Conservation (phyloP, 139 green algal genomes). For the Nannochloris sp. region DNA sequence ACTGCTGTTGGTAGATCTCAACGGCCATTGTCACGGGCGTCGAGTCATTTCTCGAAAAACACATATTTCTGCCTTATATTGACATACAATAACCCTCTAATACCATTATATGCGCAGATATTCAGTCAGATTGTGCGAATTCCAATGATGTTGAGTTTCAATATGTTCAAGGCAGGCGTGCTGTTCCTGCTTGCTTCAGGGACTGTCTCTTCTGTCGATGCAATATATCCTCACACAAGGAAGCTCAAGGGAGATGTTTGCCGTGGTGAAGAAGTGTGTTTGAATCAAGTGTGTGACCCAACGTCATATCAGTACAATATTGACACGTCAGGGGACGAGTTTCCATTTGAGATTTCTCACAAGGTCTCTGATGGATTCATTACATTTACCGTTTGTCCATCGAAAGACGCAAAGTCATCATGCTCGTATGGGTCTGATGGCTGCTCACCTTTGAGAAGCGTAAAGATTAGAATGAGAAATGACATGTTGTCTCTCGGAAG, state of each 20-base stretch:
- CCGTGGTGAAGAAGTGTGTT: conserved; percentile 4
- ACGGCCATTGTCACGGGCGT: no score
- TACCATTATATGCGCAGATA: no score
- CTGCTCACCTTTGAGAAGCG: background rate
- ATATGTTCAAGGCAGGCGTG: no score
- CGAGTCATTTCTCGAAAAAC: no score
- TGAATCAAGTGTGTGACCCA: conserved; percentile 6
- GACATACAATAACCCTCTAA: no score
- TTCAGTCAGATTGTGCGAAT: no score
- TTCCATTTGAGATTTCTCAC: conserved; percentile 4
- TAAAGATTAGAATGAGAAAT: conserved; percentile 7
- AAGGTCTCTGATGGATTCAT: background rate
- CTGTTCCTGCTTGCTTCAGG: no score
- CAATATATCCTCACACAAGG: background rate
- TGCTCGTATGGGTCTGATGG: background rate
- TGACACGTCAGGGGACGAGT: background rate
- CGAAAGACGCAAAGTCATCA: background rate
- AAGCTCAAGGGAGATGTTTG: conserved; percentile 3
- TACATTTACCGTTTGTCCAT: conserved; percentile 3
- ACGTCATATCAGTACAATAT: conserved; percentile 5
- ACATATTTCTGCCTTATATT: no score
- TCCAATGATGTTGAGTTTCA: no score
- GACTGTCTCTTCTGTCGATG: no score
- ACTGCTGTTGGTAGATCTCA: no score
- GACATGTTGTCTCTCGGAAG: conserved; percentile 1